Base-by-base conservation (phyloP, 129 eudicot genomes). In the Dittrichia graveolens region DNA sequence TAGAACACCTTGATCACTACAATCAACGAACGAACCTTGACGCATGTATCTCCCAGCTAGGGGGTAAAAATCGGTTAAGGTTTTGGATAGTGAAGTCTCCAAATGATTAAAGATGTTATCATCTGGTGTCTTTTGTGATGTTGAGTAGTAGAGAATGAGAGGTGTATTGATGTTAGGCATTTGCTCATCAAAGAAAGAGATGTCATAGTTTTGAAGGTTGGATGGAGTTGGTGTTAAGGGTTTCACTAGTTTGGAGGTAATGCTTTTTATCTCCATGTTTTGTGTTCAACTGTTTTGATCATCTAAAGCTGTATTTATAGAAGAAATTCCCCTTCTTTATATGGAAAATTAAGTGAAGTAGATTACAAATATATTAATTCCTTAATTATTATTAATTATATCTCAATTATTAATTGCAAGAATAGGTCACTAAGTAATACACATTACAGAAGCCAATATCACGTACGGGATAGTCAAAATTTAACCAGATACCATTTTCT, bases 211-310 rank as follows among this genome's bases (percentile, higher is more conserved):
- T 15, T 49, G 47, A 40, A 79, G 79, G 52, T 24, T n/a, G 5
- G 63, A n/a, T 13, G 69, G 69, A 12, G 83, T 79, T 55, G 83
- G 79, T 43, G 12, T 65, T 16, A 38, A 65, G 44, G 83, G 83
- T 61, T 79, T 72, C 63, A 79, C 71, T 8, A 65, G 52, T 41
- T 56, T 75, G 35, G 65, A 59, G 65, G 37, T 35, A 59, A 3
- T 34, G 6, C 11, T 35, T 7, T 8, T 58, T 24, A 58, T 58
- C 42, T 58, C 64, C 64, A 58, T 58, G 11, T 34, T 58, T 58
- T 24, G 7, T 58, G 24, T 7, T 57, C 40, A 57, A 7, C 8
- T 24, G 38, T 18, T 57, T 57, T 19, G 13, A 8, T 5, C 37
- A 55, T 8, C 14, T 54, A 16, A 47, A 47, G 3, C 13, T 47